Conservation (phyloP, 768 basidiomycete genomes). For the Lactarius akahatsu region DNA sequence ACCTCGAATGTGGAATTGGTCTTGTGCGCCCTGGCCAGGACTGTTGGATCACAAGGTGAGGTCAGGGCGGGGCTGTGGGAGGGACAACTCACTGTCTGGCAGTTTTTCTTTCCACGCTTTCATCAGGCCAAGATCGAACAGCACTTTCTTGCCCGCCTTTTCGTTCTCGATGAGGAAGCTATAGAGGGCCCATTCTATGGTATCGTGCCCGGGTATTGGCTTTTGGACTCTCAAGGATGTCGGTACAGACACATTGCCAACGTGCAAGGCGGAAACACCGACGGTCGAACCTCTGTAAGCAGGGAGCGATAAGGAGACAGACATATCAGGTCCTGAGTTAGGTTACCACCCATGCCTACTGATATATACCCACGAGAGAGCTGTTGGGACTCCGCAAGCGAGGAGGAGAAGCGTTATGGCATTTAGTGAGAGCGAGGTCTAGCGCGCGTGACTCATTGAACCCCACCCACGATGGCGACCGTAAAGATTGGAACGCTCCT, state of each 20-base stretch:
- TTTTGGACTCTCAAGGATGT: not conserved
- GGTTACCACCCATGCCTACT: not conserved
- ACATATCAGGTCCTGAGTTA: not conserved
- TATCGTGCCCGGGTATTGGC: not conserved
- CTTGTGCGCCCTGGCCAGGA: not conserved
- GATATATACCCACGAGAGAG: not conserved
- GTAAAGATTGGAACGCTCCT: constrained; percentile 72
- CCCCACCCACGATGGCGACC: constrained; percentile 59
- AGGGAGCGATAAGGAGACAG: not conserved
- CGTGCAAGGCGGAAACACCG: not conserved
- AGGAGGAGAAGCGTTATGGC: too few species aligned
- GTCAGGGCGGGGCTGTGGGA: not conserved
- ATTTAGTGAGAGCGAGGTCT: not conserved
- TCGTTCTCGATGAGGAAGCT: constrained; percentile 9
- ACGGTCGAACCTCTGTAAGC: constrained; percentile 1
- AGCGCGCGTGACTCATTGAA: too few species aligned
- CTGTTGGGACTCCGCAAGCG: not conserved
- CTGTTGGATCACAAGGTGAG: not conserved
- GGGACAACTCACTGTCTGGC: not conserved
- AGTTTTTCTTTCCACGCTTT: not conserved
- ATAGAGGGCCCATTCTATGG: not conserved
- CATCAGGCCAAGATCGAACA: constrained; percentile 8
- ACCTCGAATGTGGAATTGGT: not conserved
- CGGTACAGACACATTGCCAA: not conserved
- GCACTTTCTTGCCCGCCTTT: not conserved